Base-by-base conservation (phyloP, 106 monocot species). In the Apostasia ramifera region DNA sequence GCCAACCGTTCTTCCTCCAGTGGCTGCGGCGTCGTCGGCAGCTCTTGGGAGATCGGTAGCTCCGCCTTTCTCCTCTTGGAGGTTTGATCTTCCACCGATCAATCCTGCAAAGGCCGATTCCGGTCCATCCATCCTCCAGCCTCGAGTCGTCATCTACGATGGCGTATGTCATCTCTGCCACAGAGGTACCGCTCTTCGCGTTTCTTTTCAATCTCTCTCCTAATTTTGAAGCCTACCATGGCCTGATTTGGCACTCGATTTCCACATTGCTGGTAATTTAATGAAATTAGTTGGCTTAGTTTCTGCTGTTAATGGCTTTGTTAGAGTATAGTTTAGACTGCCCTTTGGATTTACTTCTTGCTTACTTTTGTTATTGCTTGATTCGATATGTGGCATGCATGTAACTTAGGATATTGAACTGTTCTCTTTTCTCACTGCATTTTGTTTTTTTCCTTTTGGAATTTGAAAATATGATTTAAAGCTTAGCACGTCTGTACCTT, bases 101-200 rank as follows among this genome's bases (percentile, higher is more conserved):
- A 45, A 40, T 26, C 50, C 54, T 5, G 3, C 7, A 1, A 65
- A 64, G 39, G 62, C 51, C 38, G 55, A 71, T 50, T 8, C 78
- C 0, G 41, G 46, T 7, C 86, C 83, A 42, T 66, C 67, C 46
- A 26, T 83, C 55, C 81, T 87, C 55, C 87, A 83, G 74, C 80
- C 80, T 6, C 83, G 83, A 15, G 83, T 87, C 53, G 70, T 87
- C 77, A 75, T 87, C 83, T 87, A 87, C 63, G 87, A 87, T 65
- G 83, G 87, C 48, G 83, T 87, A 47, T 87, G 83, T 72, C 87
- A 87, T 53, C 78, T 87, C 74, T 87, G 87, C 66, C 87, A 87
- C 72, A 59, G 83, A 66, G 87, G 87, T 87, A 49, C 47, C 26
- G 0, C 14, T 43, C n/a, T 42, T 53, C 40, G 26, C 67, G 12